Evolutionary conservation across 441 rosid species (phyloP), one percentile per base, ranked within the genome.

Genomic region (Erodium chrysanthum): DNA sequence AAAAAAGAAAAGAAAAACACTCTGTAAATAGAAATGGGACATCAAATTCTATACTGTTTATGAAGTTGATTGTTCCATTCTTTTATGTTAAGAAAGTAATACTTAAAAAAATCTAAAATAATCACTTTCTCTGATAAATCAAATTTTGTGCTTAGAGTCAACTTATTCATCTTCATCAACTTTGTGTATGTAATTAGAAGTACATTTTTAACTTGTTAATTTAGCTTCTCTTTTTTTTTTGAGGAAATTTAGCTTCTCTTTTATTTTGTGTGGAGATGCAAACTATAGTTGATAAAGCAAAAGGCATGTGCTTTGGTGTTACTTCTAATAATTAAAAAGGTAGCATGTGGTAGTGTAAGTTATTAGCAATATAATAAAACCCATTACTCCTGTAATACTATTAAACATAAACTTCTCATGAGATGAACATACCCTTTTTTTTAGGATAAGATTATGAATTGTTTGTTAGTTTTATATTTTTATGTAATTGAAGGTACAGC

Each of bases 241-340:
- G n/a, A n/a, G n/a, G n/a, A n/a, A 12, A 46, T 46, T 46, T 46
- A 46, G 52, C 6, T 14, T 46, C 52, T 14, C 52, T n/a, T 46
- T 46, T 3, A 37, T 46, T 46, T 12, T 46, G 15, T 14, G 52
- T 46, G 52, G 52, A 12, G 3, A 46, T 46, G 18, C 17, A 12
- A 46, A 46, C 17, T 46, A 14, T 46, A 46, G 15, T 46, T 5
- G 5, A 27, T 2, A 31, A 25, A 31, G 22, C 66, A 42, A 21
- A 21, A 46, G 52, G 52, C 52, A 46, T 46, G 52, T 46, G 52
- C 52, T 46, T 46, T n/a, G 52, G 52, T 46, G 52, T 46, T 46
- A 46, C 52, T 46, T 46, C 42, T 37, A 37, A 37, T 37, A 37
- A 46, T 46, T 46, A n/a, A 46, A 46, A 46, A 46, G 52, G 4